Conservation (phyloP, 2,329 filamentous ascomycete genomes). For the Nothophoma quercina region DNA sequence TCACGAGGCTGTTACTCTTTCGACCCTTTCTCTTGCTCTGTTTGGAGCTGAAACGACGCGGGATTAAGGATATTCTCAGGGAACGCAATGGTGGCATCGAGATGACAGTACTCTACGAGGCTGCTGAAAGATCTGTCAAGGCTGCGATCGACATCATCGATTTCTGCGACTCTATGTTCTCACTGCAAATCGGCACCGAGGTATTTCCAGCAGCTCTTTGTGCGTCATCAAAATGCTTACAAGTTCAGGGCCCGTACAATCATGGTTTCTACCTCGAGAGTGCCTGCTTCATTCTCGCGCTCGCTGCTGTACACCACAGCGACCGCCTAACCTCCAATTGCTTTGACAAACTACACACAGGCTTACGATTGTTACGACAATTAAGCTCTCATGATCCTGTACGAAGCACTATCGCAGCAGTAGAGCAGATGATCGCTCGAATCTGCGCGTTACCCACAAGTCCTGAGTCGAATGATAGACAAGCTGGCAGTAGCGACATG, state of each 20-base stretch:
- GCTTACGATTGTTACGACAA: neutral
- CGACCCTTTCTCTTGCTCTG: constrained; percentile 8
- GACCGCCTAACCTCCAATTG: neutral
- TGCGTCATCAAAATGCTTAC: neutral
- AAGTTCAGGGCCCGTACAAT: neutral
- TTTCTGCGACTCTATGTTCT: constrained; percentile 9
- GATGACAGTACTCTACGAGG: constrained; percentile 2
- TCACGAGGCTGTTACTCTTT: constrained; percentile 7
- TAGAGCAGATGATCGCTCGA: constrained; percentile 13
- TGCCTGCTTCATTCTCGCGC: constrained; percentile 11
- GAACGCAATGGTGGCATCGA: constrained; percentile 9
- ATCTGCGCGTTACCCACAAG: neutral
- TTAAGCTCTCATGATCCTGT: constrained; percentile 5
- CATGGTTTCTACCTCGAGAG: constrained; percentile 17
- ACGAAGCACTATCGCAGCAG: constrained; percentile 2
- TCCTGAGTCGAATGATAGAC: neutral
- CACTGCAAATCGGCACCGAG: constrained; percentile 6
- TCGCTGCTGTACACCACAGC: constrained; percentile 5
- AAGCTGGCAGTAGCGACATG: neutral
- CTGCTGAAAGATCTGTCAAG: neutral
- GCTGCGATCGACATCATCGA: constrained; percentile 6
- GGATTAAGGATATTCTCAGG: neutral
- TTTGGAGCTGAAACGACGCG: constrained; percentile 12
- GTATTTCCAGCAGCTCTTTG: too few relatives aligned
- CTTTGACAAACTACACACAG: constrained; percentile 6